Base-by-base conservation (phyloP, 768 basidiomycete genomes). In the Mycena rebaudengoi region DNA sequence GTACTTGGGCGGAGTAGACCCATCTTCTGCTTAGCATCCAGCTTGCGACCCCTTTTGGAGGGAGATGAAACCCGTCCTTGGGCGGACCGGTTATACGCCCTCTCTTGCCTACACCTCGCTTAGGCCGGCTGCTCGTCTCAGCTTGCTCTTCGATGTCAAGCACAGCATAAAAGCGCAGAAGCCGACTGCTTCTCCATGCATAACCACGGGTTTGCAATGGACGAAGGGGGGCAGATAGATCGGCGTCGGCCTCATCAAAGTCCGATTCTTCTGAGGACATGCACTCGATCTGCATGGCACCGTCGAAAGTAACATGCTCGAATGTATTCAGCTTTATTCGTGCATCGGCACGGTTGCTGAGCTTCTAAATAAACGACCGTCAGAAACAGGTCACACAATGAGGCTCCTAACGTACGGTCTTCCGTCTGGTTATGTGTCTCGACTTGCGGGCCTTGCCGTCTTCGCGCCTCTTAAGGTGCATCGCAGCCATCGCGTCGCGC, bases 251-350 rank as follows among this genome's bases (percentile, higher is more conserved):
- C n/a, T n/a, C n/a, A 33, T 89, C 90, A 49, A 75, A 77, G 64
- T 87, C 86, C 14, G 91, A 92, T 72, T 93, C 91, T 66, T 93
- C 91, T 29, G 88, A 89, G 26, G 91, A 93, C 88, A 92, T 91
- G 74, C 91, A 92, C 46, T 92, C 91, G 20, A 86, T 64, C 63
- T 89, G 87, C 59, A 93, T 74, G 14, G 91, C 91, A 14, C 86
- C 86, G 69, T 92, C 89, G 69, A 92, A 92, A 14, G 78, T 82
- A 25, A 86, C 79, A 73, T 91, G 87, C 56, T 86, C 83, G 62
- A 91, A 89, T 0, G 70, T 76, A 25, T 75, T 75, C 25, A 86
- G 73, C 55, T 82, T 85, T 66, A 86, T 78, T 23, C 91, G 83
- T 26, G 85, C 80, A 26, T 86, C 87, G 10, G 84, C 82, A 21